phyloP scores from a whole-genome alignment of 768 basidiomycete genomes.

The Russula compacta region DNA sequence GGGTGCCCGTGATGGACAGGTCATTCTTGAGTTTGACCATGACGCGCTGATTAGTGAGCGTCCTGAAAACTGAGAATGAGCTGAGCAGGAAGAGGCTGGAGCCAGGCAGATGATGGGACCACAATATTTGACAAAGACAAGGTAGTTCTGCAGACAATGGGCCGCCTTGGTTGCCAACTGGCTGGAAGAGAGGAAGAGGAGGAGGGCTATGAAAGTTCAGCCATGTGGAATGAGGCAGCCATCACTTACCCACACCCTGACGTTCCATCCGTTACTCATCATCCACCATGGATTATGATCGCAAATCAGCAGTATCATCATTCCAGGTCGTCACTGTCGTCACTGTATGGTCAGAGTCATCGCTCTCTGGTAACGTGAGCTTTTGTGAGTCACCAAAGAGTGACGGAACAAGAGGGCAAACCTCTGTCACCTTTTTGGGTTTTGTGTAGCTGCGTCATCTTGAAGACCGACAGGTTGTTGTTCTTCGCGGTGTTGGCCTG shows the following conservation, averaged over 20 bases:
- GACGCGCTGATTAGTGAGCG: slow-evolving; percentile 93
- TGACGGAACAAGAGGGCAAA: slow-evolving; percentile 30
- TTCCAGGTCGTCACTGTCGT: slow-evolving; percentile 71
- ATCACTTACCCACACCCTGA: too few relatives aligned
- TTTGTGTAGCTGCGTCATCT: slow-evolving; percentile 80
- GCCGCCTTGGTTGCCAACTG: too few relatives aligned
- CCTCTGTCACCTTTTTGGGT: slow-evolving; percentile 81
- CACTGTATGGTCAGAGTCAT: slow-evolving; percentile 58
- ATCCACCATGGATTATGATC: too few relatives aligned
- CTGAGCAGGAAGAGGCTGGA: too few relatives aligned
- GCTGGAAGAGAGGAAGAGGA: too few relatives aligned
- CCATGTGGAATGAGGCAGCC: too few relatives aligned
- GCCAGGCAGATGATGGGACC: too few relatives aligned
- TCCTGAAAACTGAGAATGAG: slow-evolving; percentile 99
- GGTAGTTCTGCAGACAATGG: too few relatives aligned
- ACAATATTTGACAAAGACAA: too few relatives aligned
- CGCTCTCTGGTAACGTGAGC: slow-evolving; percentile 27
- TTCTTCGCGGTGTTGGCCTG: slow-evolving; percentile 75
- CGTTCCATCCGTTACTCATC: too few relatives aligned
- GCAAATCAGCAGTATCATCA: too few relatives aligned
- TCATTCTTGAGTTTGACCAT: slow-evolving; percentile 99
- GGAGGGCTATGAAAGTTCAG: too few relatives aligned
- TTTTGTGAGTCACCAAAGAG: background rate
- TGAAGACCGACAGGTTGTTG: slow-evolving; percentile 86
- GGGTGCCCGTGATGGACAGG: slow-evolving; percentile 86